Evolutionary conservation across 257 asterid genomes (phyloP).

Genomic region (Solanum stenotomum): DNA sequence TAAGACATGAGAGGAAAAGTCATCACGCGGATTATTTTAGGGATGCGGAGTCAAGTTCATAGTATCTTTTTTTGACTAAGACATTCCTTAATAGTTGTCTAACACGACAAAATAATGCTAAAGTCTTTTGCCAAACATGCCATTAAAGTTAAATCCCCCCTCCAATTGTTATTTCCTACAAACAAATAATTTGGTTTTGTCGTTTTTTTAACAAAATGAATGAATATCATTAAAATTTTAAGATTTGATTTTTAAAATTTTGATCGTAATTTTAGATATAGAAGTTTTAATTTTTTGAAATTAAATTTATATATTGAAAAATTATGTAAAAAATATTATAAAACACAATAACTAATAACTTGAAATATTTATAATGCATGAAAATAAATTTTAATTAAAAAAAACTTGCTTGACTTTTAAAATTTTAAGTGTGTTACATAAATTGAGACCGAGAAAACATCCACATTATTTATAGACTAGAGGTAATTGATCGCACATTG

Average conservation of each 20-base stretch:
- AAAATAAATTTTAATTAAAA: too few relatives aligned
- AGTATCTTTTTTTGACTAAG: background rate
- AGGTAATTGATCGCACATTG: background rate
- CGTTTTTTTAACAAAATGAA: background rate
- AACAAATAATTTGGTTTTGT: background rate
- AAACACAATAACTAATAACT: too few relatives aligned
- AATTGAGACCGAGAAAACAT: background rate
- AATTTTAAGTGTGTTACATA: too few relatives aligned
- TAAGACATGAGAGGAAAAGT: background rate
- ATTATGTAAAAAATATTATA: too few relatives aligned
- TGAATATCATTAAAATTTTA: too few relatives aligned
- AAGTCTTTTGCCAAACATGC: background rate
- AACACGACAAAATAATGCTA: background rate
- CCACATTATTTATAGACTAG: background rate
- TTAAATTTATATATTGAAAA: too few relatives aligned
- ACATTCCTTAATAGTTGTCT: constrained; percentile 7
- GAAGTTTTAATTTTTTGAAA: too few relatives aligned
- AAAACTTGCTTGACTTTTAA: too few relatives aligned
- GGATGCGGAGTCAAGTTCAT: background rate
- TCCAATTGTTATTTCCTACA: background rate
- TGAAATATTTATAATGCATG: too few relatives aligned
- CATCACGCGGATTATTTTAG: background rate
- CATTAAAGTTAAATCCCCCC: background rate
- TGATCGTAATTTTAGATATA: too few relatives aligned
- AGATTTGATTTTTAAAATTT: too few relatives aligned